Conservation (phyloP, 1,284 basidiomycete genomes). For the Pisolithus thermaeus region DNA sequence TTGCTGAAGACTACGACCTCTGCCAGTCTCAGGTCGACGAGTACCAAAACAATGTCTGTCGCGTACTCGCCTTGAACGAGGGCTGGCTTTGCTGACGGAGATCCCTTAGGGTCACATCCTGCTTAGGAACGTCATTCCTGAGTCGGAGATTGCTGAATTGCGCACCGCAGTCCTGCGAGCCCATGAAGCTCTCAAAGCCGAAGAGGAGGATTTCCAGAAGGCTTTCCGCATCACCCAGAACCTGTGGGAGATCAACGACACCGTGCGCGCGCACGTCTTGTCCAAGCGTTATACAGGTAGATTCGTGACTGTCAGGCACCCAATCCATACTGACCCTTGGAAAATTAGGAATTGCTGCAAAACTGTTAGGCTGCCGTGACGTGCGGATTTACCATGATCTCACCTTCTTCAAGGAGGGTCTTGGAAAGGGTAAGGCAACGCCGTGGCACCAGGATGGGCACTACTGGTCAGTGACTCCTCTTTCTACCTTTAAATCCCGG, state of each 20-base stretch:
- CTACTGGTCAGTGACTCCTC: background rate
- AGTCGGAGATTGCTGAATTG: slow-evolving; percentile 1
- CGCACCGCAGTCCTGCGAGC: slow-evolving; percentile 1
- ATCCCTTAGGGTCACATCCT: background rate
- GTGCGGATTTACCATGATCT: slow-evolving; percentile 5
- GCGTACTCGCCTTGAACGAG: background rate
- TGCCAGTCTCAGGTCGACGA: background rate
- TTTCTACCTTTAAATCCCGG: background rate
- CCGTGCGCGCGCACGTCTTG: too few relatives aligned
- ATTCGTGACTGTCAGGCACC: background rate
- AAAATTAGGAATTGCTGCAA: slow-evolving; percentile 3
- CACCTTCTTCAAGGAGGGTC: slow-evolving; percentile 6
- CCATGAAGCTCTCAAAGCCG: background rate
- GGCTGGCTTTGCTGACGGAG: background rate
- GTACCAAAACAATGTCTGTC: slow-evolving; percentile 3
- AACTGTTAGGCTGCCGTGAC: slow-evolving; percentile 5
- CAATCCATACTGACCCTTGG: background rate
- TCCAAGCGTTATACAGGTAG: slow-evolving; percentile 1
- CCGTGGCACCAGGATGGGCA: slow-evolving; percentile 3
- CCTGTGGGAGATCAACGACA: slow-evolving; percentile 3
- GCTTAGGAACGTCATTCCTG: background rate
- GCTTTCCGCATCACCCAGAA: slow-evolving; percentile 5
- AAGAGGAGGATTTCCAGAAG: slow-evolving; percentile 4
- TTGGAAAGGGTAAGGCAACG: slow-evolving; percentile 1
- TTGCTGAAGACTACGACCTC: slow-evolving; percentile 1